Evolutionary conservation across 2,329 filamentous ascomycete species (phyloP), one percentile per base, ranked within the genome.

Genomic region (Lasiodiplodia sp.): DNA sequence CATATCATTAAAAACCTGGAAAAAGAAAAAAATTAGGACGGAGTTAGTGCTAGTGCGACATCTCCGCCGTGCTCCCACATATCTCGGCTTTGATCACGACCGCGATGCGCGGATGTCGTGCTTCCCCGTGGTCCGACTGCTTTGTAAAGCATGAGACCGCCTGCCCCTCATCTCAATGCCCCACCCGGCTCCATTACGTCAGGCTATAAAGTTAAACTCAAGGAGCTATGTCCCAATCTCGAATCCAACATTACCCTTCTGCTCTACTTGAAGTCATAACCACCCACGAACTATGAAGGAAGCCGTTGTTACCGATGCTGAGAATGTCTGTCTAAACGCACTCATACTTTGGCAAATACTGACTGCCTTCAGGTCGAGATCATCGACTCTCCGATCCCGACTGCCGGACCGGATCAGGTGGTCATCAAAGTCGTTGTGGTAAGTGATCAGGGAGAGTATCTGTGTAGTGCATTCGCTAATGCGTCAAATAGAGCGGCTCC

Each of bases 361-460:
- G 10, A 67, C 28, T 4, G 37, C 4, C 70, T 74, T 4, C 72
- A 72, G 53, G 79, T 81, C 71, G 71, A 75, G 4, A 78, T 85
- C 49, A 75, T 80, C n/a, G 77, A 80, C 60, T 72, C 74, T 7
- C 68, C 74, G 0, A 74, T 80, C 28, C 78, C 78, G 2, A 70
- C 74, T 31, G 78, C 78, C 1, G 72, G 73, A 2, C 72, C 75
- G 2, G 73, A 78, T n/a, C 75, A 82, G 34, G 69, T 82, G 12
- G 70, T 82, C 8, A 81, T 82, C 58, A 75, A 78, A 67, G 80
- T 82, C 2, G 70, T 80, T 3, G 78, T 81, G 4, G 38, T 49
- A 28, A 44, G 56, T 16, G 31, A 8, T n/a, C 25, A 23, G 37
- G 3, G 12, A 16, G 23, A 14, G 2, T 12, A 12, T 34, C 14